Evolutionary conservation across 2,329 filamentous ascomycete species (phyloP).

Genomic region (Tolypocladium cylindrosporum): DNA sequence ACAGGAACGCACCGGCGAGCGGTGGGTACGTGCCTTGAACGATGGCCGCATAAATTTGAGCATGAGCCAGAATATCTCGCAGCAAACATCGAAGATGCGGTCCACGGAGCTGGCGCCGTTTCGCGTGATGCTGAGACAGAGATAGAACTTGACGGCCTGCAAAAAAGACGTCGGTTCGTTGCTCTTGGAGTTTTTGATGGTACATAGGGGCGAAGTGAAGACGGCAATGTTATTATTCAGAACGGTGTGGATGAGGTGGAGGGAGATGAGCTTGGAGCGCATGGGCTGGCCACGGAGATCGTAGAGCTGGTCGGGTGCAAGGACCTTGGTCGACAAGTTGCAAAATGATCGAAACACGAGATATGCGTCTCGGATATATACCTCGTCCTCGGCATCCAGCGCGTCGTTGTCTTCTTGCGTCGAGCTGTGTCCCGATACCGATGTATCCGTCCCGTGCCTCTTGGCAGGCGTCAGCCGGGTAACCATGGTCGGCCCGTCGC

Average conservation of each 20-base stretch:
- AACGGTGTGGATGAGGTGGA: constrained; percentile 91
- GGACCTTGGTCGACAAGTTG: constrained; percentile 87
- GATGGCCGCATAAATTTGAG: constrained; percentile 85
- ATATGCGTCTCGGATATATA: constrained; percentile 95
- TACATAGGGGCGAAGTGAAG: constrained; percentile 85
- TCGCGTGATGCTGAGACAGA: constrained; percentile 87
- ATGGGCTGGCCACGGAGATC: constrained; percentile 91
- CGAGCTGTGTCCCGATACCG: constrained; percentile 42
- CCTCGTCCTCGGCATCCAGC: constrained; percentile 73
- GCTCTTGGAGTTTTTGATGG: constrained; percentile 82
- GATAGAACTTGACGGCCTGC: constrained; percentile 92
- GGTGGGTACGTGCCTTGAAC: constrained; percentile 60
- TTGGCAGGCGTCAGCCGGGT: constrained; percentile 45
- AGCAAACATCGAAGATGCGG: constrained; percentile 87
- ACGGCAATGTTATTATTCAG: constrained; percentile 88
- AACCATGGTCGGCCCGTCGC: constrained; percentile 58
- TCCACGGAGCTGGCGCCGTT: constrained; percentile 93
- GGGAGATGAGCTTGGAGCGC: constrained; percentile 90
- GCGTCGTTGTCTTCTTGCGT: constrained; percentile 48
- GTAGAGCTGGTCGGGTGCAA: constrained; percentile 83
- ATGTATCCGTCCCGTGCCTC: constrained; percentile 25
- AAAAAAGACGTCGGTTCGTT: constrained; percentile 84
- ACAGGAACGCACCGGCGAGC: not conserved
- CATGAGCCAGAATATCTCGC: constrained; percentile 98
- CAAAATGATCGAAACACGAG: constrained; percentile 96